Evolutionary conservation across 257 asterid genomes (phyloP).

Genomic region (Gardenia jasminoides): DNA sequence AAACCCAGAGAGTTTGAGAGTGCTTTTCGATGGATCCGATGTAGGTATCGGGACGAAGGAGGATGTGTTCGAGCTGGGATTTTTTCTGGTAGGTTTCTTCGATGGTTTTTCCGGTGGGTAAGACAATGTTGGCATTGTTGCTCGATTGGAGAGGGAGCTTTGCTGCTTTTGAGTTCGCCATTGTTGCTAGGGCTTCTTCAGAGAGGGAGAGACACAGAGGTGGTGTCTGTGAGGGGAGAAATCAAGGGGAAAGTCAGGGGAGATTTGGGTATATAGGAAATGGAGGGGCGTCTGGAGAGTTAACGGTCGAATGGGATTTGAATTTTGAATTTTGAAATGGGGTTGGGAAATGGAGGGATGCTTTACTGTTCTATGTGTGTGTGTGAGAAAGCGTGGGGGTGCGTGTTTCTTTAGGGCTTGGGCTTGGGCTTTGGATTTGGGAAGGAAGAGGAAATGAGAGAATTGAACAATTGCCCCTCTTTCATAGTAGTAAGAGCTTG

Average conservation of each 20-base stretch:
- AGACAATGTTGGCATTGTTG: conserved; percentile 64
- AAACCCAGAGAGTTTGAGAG: conserved; percentile 71
- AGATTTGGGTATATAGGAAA: not conserved
- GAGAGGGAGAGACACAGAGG: conserved; percentile 51
- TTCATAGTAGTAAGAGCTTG: no score
- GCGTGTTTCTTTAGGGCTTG: no score
- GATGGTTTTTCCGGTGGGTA: conserved; percentile 56
- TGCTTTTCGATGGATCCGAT: conserved; percentile 90
- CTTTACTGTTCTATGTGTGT: no score
- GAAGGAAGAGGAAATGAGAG: no score
- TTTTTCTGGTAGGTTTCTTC: conserved; percentile 94
- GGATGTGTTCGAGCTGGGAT: conserved; percentile 95
- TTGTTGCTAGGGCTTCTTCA: conserved; percentile 29
- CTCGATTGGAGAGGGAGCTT: conserved; percentile 58
- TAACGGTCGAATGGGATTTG: conserved; percentile 26
- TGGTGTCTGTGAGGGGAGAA: conserved; percentile 36
- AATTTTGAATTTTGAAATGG: conserved; percentile 38
- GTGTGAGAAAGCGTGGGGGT: no score
- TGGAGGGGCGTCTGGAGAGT: conserved; percentile 22
- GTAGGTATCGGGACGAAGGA: conserved; percentile 94
- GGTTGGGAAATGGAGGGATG: conserved; percentile 11
- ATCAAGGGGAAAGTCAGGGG: not conserved
- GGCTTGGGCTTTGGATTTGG: no score
- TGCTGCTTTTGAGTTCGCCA: conserved; percentile 65
- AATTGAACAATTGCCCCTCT: no score